Evolutionary conservation across 2,329 filamentous ascomycete genomes (phyloP), one percentile per base, ranked within the genome.

Genomic region (Knoxdaviesia capensis): DNA sequence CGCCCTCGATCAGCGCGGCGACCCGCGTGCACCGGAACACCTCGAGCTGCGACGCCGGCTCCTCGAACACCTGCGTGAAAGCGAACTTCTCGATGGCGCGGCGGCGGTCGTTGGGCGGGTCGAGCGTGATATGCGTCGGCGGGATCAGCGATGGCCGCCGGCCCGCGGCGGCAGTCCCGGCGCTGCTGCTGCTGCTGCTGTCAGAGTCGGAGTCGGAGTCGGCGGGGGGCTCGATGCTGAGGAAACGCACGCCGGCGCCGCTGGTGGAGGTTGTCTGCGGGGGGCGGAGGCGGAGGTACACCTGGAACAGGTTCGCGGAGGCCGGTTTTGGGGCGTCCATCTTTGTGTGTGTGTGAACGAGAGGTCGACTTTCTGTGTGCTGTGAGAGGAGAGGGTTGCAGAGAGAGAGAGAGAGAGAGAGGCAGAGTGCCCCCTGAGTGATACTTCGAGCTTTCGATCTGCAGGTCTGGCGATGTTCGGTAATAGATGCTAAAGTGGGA

Each of bases 1-100:
- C 86, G 20, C 84, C 85, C 51, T 88, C 77, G 6, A 94, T 71
- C 37, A 94, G 65, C 1, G 74, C 69, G 9, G 80, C 63, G 38
- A 94, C 73, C 29, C 80, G 79, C 0, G 80, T 83, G 52, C 78
- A 78, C 49, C 84, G 71, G 54, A 98, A 94, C 7, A 98, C 62
- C 52, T 94, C 85, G 31, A 90, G 65, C 55, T 98, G 90, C 6
- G 72, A 74, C 2, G 85, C 77, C 52, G 80, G 69, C 54, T 96
- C 87, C 51, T 92, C 81, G 51, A 96, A 94, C 1, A 98, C 86
- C 47, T 76, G 76, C 0, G 90, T 98, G 54, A 98, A 98, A 2
- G 79, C 83, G 56, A 96, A 98, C 55, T 81, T 85, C 58, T 98
- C 90, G 34, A 94, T 75, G 1, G 87, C 86, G 38, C 87, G 75